These are phyloP conservation scores for Endoconidiophora laricicola DNA, from an alignment of 2,329 filamentous ascomycete species.

Conservation along the genomic window DNA sequence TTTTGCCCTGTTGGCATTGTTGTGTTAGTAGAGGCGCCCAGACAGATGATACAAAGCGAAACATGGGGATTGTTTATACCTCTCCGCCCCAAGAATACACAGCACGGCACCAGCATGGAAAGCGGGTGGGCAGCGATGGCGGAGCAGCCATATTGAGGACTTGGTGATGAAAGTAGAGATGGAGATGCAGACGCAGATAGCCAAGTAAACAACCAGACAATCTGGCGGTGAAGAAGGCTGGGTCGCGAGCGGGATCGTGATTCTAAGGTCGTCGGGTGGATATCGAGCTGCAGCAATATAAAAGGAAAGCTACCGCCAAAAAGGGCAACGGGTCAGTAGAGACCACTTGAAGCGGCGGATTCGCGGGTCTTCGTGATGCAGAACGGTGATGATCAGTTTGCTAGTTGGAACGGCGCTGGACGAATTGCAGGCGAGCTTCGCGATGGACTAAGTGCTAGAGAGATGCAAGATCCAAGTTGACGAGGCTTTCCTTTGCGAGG, in stretches of 20 bases:
- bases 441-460: too few relatives aligned
- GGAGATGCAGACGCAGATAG: background rate
- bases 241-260: background rate
- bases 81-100: constrained; percentile 91
- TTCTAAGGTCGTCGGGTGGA: background rate
- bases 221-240: background rate
- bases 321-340: background rate
- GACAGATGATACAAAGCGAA: too few relatives aligned
- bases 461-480: too few relatives aligned
- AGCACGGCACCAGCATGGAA: constrained; percentile 83
- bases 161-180: background rate
- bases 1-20: constrained; percentile 47
- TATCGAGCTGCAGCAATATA: background rate
- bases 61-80: constrained; percentile 23
- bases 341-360: too few relatives aligned
- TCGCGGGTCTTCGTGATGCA: background rate
- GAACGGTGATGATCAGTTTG: background rate
- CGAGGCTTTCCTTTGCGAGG: background rate
- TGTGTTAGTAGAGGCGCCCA: constrained; percentile 2
- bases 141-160: constrained; percentile 33
- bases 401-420: too few relatives aligned
- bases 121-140: constrained; percentile 52
- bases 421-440: too few relatives aligned
- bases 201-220: background rate
- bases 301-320: background rate